Conservation (phyloP, 768 basidiomycete species). For the Leccinum subtestaceum region DNA sequence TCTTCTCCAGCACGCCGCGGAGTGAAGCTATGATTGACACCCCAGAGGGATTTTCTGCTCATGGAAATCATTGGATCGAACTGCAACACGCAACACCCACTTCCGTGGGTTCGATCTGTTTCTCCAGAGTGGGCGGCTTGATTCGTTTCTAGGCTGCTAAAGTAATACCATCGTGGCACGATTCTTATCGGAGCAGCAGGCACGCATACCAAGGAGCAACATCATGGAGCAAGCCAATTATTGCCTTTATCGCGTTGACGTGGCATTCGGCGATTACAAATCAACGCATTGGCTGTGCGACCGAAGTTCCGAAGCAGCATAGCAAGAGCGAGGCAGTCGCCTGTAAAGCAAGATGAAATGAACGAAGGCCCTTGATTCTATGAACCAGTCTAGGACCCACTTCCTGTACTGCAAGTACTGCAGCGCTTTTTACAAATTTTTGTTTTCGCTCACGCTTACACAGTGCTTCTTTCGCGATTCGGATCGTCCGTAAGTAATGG, state of each 20-base stretch:
- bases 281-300: background rate
- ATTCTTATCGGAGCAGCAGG: conserved; percentile 5
- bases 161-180: background rate
- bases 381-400: background rate
- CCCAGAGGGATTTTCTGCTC: background rate
- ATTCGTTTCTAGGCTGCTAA: conserved; percentile 7
- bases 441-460: no score
- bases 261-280: background rate
- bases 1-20: background rate
- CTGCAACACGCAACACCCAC: background rate
- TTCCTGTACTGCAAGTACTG: background rate
- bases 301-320: conserved; percentile 1
- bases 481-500: no score
- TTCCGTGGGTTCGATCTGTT: conserved; percentile 2
- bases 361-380: no score
- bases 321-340: background rate
- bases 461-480: no score
- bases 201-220: conserved; percentile 7
- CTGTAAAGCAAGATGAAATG: background rate
- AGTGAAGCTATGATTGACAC: background rate
- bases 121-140: background rate
- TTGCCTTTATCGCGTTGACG: background rate
- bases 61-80: conserved; percentile 5
- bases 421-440: no score
- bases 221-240: conserved; percentile 1